phyloP scores from a whole-genome alignment of 306 rosid species.

The Vigna angularis region DNA sequence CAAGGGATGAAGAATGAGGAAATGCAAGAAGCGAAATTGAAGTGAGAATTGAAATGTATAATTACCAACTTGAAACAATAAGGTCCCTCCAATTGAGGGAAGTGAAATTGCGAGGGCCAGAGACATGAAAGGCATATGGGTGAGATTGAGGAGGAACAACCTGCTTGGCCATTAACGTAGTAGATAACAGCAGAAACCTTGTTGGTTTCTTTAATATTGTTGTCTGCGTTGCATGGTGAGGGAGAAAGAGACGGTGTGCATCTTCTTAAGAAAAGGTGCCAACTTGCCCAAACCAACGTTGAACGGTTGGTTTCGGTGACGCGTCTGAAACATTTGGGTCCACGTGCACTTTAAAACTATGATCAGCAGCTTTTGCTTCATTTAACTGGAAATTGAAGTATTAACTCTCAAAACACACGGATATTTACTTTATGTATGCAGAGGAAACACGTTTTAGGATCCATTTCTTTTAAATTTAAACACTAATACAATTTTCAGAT shows the following conservation, averaged over 20 bases:
- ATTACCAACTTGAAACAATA: constrained; percentile 81
- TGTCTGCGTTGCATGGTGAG: constrained; percentile 40
- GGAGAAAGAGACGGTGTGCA: background rate
- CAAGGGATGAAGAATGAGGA: background rate
- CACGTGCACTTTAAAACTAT: background rate
- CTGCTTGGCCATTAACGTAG: constrained; percentile 52
- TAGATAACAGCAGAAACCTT: background rate
- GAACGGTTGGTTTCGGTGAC: background rate
- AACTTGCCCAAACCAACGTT: background rate
- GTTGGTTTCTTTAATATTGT: constrained; percentile 21
- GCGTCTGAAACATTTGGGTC: background rate
- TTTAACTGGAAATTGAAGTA: no score
- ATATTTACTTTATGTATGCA: no score
- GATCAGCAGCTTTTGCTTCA: no score
- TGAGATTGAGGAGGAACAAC: constrained; percentile 53
- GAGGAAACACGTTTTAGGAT: no score
- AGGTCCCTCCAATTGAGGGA: constrained; percentile 90
- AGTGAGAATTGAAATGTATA: constrained; percentile 43
- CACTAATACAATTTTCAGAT: no score
- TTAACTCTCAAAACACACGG: no score
- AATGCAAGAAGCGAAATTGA: background rate
- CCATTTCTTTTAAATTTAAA: no score
- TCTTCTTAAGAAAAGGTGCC: background rate
- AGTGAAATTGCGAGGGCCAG: constrained; percentile 85
- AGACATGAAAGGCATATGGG: constrained; percentile 88